Conservation (phyloP, 2,329 filamentous ascomycete species). For the Alternaria atra region DNA sequence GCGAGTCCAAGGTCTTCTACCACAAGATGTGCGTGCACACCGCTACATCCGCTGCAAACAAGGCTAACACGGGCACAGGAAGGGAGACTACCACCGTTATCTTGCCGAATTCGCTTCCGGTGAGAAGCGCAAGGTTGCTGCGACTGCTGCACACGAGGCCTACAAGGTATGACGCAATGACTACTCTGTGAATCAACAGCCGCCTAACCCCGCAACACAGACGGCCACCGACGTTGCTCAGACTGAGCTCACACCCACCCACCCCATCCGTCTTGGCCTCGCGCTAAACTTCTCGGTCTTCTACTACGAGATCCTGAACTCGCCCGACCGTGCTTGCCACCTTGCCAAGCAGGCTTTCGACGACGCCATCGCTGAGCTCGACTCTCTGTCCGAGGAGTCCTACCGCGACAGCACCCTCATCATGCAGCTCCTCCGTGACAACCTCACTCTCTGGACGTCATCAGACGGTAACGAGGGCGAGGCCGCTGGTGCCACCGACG, state of each 20-base stretch:
- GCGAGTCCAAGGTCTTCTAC: constrained; percentile 99
- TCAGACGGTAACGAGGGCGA: constrained; percentile 86
- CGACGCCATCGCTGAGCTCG: constrained; percentile 97
- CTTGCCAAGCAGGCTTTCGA: constrained; percentile 99
- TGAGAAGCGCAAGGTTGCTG: constrained; percentile 89
- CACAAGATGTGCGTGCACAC: constrained; percentile 89
- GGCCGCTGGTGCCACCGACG: constrained; percentile 64
- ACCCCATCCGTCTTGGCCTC: constrained; percentile 97
- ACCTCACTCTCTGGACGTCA: constrained; percentile 97
- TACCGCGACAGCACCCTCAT: constrained; percentile 99
- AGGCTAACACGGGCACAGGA: constrained; percentile 65
- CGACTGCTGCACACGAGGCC: constrained; percentile 88
- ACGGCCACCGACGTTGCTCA: constrained; percentile 98
- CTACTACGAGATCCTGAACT: constrained; percentile 99
- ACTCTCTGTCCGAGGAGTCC: constrained; percentile 96
- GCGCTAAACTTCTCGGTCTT: constrained; percentile 99
- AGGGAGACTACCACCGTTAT: constrained; percentile 97
- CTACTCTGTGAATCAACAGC: constrained; percentile 20
- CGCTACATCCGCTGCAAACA: constrained; percentile 11
- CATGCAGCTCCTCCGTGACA: constrained; percentile 98
- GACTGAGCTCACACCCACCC: constrained; percentile 95
- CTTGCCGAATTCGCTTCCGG: constrained; percentile 92
- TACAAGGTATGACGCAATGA: constrained; percentile 80
- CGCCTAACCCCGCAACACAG: constrained; percentile 57
- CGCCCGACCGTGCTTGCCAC: constrained; percentile 95